These are phyloP conservation scores for Cladosporium sp. DNA, from an alignment of 2,329 filamentous ascomycete genomes.

Conservation along the genomic window DNA sequence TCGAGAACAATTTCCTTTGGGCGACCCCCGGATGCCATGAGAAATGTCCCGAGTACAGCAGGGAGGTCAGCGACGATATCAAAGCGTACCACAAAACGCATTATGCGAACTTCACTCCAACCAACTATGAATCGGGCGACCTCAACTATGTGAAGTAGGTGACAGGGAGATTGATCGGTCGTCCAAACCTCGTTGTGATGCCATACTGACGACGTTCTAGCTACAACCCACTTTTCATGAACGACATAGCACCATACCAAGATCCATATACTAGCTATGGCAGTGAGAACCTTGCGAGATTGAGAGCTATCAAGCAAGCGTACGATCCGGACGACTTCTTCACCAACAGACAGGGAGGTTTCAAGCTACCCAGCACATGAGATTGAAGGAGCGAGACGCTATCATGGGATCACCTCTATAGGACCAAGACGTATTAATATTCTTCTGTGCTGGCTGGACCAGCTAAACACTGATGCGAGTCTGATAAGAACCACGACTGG, in stretches of 20 bases:
- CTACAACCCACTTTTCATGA: background rate
- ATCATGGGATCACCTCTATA: background rate
- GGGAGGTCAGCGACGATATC: background rate
- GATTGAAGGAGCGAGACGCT: background rate
- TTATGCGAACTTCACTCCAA: background rate
- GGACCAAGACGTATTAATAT: background rate
- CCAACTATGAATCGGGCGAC: background rate
- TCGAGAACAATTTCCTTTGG: background rate
- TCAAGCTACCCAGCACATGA: conserved; percentile 23
- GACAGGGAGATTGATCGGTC: background rate
- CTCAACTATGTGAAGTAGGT: background rate
- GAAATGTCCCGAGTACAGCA: background rate
- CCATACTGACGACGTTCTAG: background rate
- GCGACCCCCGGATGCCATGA: background rate
- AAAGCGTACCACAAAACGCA: background rate
- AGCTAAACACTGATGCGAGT: background rate
- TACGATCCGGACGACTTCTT: conserved; percentile 30
- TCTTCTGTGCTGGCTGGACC: background rate
- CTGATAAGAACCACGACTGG: background rate
- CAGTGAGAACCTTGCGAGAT: conserved; percentile 23
- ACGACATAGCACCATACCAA: background rate
- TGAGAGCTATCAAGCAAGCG: conserved; percentile 24
- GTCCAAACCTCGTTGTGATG: background rate
- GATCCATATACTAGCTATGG: conserved; percentile 1
- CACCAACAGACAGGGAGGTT: conserved; percentile 27